A percentile compares a stretch with the other conserved stretches of the same genome.
Evolutionary conservation across 352 stramenopile genomes (phyloP).

Genomic region (Phytophthora aleatoria): DNA sequence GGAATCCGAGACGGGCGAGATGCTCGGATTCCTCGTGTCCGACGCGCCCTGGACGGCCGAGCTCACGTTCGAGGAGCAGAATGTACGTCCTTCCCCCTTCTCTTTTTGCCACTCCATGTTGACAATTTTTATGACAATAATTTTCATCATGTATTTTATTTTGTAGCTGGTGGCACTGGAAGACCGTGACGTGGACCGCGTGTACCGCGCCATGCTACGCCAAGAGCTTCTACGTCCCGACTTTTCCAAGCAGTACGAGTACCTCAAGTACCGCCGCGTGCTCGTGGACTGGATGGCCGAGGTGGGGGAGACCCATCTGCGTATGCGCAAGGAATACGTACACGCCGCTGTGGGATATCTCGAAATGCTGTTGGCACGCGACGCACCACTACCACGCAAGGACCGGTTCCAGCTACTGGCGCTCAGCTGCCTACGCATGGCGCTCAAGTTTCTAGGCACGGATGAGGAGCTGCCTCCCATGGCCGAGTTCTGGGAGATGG

Average conservation of each 20-base stretch:
- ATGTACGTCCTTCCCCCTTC: conserved; percentile 23
- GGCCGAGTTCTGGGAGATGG: conserved; percentile 87
- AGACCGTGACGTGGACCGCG: conserved; percentile 73
- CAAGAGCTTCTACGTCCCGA: conserved; percentile 74
- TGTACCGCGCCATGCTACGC: conserved; percentile 77
- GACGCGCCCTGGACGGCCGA: conserved; percentile 29
- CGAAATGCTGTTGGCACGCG: conserved; percentile 66
- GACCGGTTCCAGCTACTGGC: conserved; percentile 84
- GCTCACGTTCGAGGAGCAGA: conserved; percentile 50
- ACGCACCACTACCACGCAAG: conserved; percentile 57
- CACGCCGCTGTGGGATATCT: conserved; percentile 83
- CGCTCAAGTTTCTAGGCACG: conserved; percentile 78
- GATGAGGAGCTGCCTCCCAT: conserved; percentile 84
- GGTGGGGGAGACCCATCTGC: conserved; percentile 79
- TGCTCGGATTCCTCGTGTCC: conserved; percentile 18
- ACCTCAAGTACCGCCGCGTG: conserved; percentile 83
- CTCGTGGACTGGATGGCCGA: conserved; percentile 89
- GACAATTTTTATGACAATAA: conserved; percentile 16
- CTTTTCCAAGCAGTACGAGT: conserved; percentile 78
- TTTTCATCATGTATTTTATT: conserved; percentile 2
- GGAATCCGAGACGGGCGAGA: conserved; percentile 32
- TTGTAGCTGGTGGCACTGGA: conserved; percentile 68
- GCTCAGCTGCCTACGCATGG: conserved; percentile 80
- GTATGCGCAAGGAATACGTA: conserved; percentile 82
- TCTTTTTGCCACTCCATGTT: neutral